Percentiles rank a stretch among this genome's conserved stretches.
These are phyloP conservation scores for Sporothrix euskadiensis DNA, from an alignment of 2,329 filamentous ascomycete species.

Conservation along the genomic window DNA sequence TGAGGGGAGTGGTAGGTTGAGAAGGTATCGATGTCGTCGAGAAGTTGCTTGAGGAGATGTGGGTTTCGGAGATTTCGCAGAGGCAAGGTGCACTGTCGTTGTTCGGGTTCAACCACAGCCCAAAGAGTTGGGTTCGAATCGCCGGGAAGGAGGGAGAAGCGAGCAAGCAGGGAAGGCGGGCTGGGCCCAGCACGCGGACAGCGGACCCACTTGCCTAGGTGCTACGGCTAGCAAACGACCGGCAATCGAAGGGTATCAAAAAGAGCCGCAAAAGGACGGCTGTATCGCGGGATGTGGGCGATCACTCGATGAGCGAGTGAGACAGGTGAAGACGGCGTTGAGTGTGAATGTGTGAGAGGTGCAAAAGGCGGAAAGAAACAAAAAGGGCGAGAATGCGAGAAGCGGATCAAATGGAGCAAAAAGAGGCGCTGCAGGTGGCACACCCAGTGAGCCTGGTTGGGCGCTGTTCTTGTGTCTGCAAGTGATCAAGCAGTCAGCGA, in stretches of 20 bases:
- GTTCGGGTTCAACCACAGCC: constrained; percentile 36
- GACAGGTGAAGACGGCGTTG: neutral
- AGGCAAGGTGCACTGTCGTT: constrained; percentile 40
- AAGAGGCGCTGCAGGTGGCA: neutral
- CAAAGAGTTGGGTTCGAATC: neutral
- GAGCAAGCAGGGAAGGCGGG: neutral
- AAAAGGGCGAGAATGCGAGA: neutral
- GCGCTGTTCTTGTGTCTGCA: neutral
- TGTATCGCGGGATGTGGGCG: neutral
- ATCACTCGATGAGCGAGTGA: neutral
- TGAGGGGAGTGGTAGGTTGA: neutral
- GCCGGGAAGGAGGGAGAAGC: neutral
- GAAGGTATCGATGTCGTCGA: neutral
- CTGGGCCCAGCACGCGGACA: neutral
- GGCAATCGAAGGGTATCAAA: neutral
- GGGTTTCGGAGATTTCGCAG: neutral
- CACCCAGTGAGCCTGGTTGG: neutral
- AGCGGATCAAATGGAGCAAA: neutral
- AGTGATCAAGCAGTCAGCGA: neutral
- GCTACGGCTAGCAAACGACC: neutral
- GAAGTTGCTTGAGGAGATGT: neutral
- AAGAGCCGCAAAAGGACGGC: constrained; percentile 3
- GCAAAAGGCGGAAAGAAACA: neutral
- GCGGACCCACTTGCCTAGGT: constrained; percentile 13
- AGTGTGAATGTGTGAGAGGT: neutral